phyloP scores from a whole-genome alignment of 192 early-diverging fungal species.

The Neocallimastix lanati region DNA sequence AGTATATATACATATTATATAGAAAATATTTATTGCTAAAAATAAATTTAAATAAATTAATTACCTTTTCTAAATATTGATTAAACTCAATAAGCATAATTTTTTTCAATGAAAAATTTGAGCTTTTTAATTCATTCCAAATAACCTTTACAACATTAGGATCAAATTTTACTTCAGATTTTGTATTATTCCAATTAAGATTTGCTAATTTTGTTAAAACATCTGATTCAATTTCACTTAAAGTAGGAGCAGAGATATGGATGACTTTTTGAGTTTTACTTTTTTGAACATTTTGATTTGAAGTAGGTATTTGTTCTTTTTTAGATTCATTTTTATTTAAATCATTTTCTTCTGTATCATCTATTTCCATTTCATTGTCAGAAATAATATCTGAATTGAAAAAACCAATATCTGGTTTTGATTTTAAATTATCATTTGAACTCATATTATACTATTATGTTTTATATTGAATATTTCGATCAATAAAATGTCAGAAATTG shows the following conservation, averaged over 20 bases:
- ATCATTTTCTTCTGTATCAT: not conserved
- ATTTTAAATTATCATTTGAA: not conserved
- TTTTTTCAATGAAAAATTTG: slow-evolving; percentile 30
- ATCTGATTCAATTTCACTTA: slow-evolving; percentile 12
- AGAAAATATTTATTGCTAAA: not conserved
- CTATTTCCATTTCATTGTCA: not conserved
- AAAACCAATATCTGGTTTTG: not conserved
- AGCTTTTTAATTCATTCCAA: slow-evolving; percentile 27
- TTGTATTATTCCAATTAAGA: slow-evolving; percentile 5
- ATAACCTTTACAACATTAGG: slow-evolving; percentile 33
- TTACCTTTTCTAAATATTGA: slow-evolving; percentile 59
- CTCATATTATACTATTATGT: not conserved
- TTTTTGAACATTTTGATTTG: not conserved
- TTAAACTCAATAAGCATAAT: slow-evolving; percentile 52
- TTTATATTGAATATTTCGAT: not conserved
- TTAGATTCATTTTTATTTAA: not conserved
- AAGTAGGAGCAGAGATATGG: slow-evolving; percentile 5
- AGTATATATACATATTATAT: not conserved
- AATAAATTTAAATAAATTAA: not conserved
- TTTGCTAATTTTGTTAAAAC: slow-evolving; percentile 9
- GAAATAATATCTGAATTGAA: not conserved
- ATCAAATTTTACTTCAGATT: slow-evolving; percentile 8
- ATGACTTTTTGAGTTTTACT: not conserved
- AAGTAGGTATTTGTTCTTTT: not conserved
- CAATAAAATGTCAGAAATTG: no score